Base-by-base conservation (phyloP, 2,329 filamentous ascomycete species). In the Incumbomyces delicatus region DNA sequence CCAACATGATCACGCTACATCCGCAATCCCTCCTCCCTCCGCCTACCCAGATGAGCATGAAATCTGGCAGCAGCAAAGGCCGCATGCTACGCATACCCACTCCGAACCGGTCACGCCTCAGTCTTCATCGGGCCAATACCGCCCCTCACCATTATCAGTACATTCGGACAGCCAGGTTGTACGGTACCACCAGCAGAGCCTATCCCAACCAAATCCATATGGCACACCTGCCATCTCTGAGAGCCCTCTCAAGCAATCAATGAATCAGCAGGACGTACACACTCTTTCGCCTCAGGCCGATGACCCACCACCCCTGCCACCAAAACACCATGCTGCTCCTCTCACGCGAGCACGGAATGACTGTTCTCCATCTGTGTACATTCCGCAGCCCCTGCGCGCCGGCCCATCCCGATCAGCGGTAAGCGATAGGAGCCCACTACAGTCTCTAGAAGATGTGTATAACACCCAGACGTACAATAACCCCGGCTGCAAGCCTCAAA, bases 221-320 rank as follows among this genome's bases (percentile, higher is more conserved):
- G 57, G 58, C 31, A 54, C 57, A 37, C 52, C 58, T 6, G 37
- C 42, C 7, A 60, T 56, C 42, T 45, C 50, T 29, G 60, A 61
- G 30, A 60, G 57, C 41, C 58, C 59, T 12, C 45, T 61, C 7
- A 53, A 57, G 13, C 55, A 60, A 37, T 56, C 59, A 3, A 56
- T 61, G 27, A 57, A 48, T 31, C 57, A 56, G 22, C 22, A 52
- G 16, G 55, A 60, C n/a, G 48, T 58, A 29, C 38, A 43, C 41
- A n/a, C 47, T 27, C 44, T 48, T 4, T 46, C 39, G 11, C 39
- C 52, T 20, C 50, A 51, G 12, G 46, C 50, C 8, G 35, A 48
- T n/a, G 45, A 33, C 13, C 22, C 44, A 38, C 45, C 52, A 41
- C 49, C 45, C 41, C 42, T 38, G 12, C 40, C 49, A 8, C 45